Evolutionary conservation across 139 green algal genomes (phyloP), one percentile per base, ranked within the genome.

Genomic region (Trebouxia sp.): DNA sequence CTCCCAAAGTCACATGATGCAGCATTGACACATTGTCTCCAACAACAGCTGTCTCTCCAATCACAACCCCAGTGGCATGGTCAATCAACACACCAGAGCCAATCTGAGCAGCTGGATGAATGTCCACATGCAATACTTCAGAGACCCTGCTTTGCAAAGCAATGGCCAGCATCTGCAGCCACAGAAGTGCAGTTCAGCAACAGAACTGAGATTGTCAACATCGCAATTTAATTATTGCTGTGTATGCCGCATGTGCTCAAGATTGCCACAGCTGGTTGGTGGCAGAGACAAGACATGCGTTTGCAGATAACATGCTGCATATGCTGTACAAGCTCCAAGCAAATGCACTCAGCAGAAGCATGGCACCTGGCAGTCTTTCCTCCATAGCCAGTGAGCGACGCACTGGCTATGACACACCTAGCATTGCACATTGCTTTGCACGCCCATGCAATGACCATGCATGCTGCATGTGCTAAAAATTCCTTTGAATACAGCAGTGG

Each of bases 1-100:
- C 97, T 37, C 97, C 97, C 9, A 99, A 86, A 7, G 96, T 98
- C 14, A 99, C 97, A 79, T 94, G 92, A 81, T 98, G 96, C 72
- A 99, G 90, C 86, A 99, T 95, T 8, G 92, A 98, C 6, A 98
- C 95, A 83, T 97, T 96, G 83, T 98, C 92, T 8, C 94, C 93
- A 10, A 99, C 83, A 17, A 96, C 90, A 11, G 95, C 93, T 7
- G 96, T 98, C 88, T 99, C 96, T 3, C 96, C 95, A 12, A 99
- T 96, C 10, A 99, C 85, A 1, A 97, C 85, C 2, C 95, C 95
- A 22, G 93, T 98, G 11, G 89, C 96, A 84, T 99, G 96, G 85
- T 99, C 96, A 3, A 99, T 84, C 35, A 99, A 76, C 10, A 98
- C 86, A 47, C 95, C 96, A 2, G 85, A 76, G 0, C 96, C 95